Base-by-base conservation (phyloP, 2,329 filamentous ascomycete genomes). In the Aureobasidium sp. region DNA sequence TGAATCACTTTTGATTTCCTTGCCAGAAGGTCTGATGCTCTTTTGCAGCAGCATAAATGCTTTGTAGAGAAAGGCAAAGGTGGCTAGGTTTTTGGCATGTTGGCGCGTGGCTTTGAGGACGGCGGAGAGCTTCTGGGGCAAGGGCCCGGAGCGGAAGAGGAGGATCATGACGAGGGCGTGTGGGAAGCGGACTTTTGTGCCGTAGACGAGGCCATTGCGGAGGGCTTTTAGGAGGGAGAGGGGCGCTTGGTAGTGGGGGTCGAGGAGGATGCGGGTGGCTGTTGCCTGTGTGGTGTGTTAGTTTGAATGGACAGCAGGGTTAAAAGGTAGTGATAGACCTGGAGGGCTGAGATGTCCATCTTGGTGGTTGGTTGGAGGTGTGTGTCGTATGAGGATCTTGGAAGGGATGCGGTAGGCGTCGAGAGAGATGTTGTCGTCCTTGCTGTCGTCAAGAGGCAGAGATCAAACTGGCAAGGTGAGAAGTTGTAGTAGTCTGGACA, bases 151-250 rank as follows among this genome's bases (percentile, higher is more conserved):
- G 68, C 94, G 90, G 80, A 99, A 99, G 68, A 99, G 85, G 69
- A 97, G 89, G 67, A 97, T 91, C 93, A 99, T 99, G 57, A 99
- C 94, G 68, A 99, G 83, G 64, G 94, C 94, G 78, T 99, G 94
- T 66, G 94, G 94, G 78, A 99, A 97, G 66, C 94, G 92, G 75
- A 99, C 91, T 84, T 97, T 97, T 70, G 90, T 86, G 64, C 94
- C 94, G 77, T 99, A 99, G 66, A 99, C 91, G 67, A 92, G 87
- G 74, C 94, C 94, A 85, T 97, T 99, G 77, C 94, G 91, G 67
- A 94, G 89, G 70, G 86, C 91, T 82, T 99, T 99, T 74, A 96
- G 74, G 67, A 99, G 81, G 62, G 90, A 85, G 65, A 99, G 84
- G 61, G 91, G 74, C 70, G 94, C 90, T 70, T 94, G 90, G 77